Conservation (phyloP, 192 early-diverging fungal species). For the Rhizophlyctis rosea region DNA sequence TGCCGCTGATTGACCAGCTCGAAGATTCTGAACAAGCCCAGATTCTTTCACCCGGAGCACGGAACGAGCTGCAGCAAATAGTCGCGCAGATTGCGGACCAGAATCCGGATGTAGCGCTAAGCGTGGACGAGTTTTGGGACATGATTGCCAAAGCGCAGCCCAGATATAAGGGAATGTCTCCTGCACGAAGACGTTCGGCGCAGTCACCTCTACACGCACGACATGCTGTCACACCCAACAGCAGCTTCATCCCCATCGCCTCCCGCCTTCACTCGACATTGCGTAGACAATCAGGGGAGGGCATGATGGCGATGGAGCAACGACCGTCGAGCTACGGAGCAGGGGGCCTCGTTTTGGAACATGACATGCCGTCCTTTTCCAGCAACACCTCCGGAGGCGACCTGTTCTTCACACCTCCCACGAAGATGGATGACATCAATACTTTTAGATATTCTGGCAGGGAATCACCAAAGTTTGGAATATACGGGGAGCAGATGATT, state of each 20-base stretch:
- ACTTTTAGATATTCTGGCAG: too few species aligned
- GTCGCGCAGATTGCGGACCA: not conserved
- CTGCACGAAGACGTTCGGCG: not conserved
- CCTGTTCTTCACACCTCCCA: too few species aligned
- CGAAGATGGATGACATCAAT: too few species aligned
- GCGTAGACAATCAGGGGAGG: not conserved
- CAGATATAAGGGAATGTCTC: not conserved
- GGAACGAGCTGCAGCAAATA: not conserved
- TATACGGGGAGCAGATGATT: too few species aligned
- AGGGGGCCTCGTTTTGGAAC: too few species aligned
- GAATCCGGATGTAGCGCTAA: not conserved
- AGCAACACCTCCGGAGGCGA: too few species aligned
- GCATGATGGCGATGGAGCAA: too few species aligned
- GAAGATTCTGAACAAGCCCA: not conserved
- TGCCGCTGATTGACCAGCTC: not conserved
- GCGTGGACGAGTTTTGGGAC: conserved; percentile 1
- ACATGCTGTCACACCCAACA: not conserved
- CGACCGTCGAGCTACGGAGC: too few species aligned
- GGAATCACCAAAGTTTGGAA: too few species aligned
- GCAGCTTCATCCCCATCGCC: conserved; percentile 2
- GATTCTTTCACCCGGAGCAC: not conserved
- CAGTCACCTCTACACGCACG: not conserved
- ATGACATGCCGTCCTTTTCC: too few species aligned
- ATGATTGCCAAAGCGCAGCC: not conserved
- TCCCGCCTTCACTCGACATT: not conserved